These are phyloP conservation scores for Drechslerella coelobrocha DNA, from an alignment of 2,329 filamentous ascomycete genomes.

Conservation along the genomic window DNA sequence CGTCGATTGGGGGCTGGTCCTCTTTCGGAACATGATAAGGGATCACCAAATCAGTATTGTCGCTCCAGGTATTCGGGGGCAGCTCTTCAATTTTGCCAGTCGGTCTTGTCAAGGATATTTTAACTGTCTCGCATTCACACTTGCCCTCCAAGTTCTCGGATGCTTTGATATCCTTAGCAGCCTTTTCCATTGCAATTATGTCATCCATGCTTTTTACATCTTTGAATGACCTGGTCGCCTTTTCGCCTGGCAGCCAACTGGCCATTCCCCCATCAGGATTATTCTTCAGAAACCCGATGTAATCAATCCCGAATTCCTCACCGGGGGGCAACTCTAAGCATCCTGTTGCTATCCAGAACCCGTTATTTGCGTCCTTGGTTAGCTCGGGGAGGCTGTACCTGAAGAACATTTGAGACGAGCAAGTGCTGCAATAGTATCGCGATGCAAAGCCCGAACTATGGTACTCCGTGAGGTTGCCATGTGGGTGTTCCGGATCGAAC, in stretches of 20 bases:
- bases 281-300: conserved; percentile 3
- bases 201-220: neutral
- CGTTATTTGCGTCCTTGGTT: neutral
- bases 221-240: neutral
- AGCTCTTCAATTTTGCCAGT: conserved; percentile 2
- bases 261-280: conserved; percentile 26
- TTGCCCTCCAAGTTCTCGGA: conserved; percentile 7
- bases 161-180: neutral
- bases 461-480: conserved; percentile 7
- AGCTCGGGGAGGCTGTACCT: neutral
- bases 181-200: neutral
- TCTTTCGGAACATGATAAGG: conserved; percentile 22
- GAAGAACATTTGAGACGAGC: conserved; percentile 26
- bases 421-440: conserved; percentile 31
- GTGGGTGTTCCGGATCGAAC: conserved; percentile 15
- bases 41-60: conserved; percentile 33
- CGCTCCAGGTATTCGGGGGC: conserved; percentile 14
- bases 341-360: conserved; percentile 11
- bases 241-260: conserved; percentile 11
- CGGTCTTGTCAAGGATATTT: conserved; percentile 14
- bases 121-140: conserved; percentile 31
- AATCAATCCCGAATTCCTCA: conserved; percentile 6
- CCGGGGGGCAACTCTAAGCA: conserved; percentile 14
- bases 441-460: neutral
- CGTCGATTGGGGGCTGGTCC: conserved; percentile 24